Percentiles rank a stretch among this genome's conserved stretches.
Conservation (phyloP, 768 basidiomycete species). For the Rickenella mellea region DNA sequence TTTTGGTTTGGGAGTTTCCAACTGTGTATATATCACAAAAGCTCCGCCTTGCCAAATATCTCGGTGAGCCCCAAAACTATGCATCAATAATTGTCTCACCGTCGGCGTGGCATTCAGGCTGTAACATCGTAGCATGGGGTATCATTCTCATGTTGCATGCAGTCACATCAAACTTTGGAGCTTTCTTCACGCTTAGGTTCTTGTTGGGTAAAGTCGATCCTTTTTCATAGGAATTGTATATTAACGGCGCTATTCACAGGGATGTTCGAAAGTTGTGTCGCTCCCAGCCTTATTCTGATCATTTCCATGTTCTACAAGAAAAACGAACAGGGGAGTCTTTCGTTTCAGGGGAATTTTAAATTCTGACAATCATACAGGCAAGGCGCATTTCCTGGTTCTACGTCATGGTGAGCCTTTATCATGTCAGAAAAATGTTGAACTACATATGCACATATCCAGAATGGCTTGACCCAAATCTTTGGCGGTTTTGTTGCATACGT, state of each 20-base stretch:
- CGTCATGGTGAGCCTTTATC: slow-evolving; percentile 36
- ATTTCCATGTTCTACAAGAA: slow-evolving; percentile 65
- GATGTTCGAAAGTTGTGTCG: slow-evolving; percentile 60
- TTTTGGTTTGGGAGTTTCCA: slow-evolving; percentile 54
- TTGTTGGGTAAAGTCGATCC: slow-evolving; percentile 36
- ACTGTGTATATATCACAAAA: slow-evolving; percentile 60
- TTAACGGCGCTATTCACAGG: slow-evolving; percentile 23
- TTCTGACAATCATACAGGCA: slow-evolving; percentile 23
- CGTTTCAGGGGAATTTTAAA: background rate
- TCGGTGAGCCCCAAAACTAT: slow-evolving; percentile 28
- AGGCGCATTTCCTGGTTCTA: slow-evolving; percentile 58
- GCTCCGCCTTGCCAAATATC: slow-evolving; percentile 48
- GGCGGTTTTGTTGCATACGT: slow-evolving; percentile 60
- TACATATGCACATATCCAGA: slow-evolving; percentile 24
- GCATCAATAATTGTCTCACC: background rate
- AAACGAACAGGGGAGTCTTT: slow-evolving; percentile 39
- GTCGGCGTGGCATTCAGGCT: slow-evolving; percentile 22
- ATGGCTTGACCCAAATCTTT: slow-evolving; percentile 48
- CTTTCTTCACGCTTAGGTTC: slow-evolving; percentile 55
- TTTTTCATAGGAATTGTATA: background rate
- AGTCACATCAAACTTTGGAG: slow-evolving; percentile 43
- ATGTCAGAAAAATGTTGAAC: background rate
- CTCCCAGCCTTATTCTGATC: slow-evolving; percentile 52
- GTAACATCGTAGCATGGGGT: slow-evolving; percentile 54
- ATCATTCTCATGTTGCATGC: slow-evolving; percentile 51